Evolutionary conservation across 306 rosid genomes (phyloP).

Genomic region (Fagus crenata): DNA sequence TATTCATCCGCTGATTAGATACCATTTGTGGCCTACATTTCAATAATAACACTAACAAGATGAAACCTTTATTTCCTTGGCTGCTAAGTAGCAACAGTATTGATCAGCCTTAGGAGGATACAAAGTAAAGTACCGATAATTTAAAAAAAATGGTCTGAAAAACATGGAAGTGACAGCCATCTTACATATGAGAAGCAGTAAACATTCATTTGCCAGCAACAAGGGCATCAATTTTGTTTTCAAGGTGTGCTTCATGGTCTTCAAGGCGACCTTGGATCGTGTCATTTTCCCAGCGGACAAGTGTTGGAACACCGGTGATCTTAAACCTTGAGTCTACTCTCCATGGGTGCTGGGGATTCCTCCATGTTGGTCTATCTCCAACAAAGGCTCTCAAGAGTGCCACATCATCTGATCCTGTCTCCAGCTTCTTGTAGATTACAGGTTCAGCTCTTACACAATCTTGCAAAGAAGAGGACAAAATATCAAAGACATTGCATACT

Average conservation of each 20-base stretch:
- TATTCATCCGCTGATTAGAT: neutral
- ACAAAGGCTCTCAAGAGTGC: conserved; percentile 78
- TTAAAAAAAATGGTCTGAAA: neutral
- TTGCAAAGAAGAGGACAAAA: conserved; percentile 19
- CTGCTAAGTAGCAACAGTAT: neutral
- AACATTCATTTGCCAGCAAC: conserved; percentile 47
- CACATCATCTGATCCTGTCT: conserved; percentile 53
- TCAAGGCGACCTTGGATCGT: conserved; percentile 67
- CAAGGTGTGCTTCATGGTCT: conserved; percentile 83
- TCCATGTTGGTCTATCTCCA: conserved; percentile 89
- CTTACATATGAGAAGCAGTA: neutral
- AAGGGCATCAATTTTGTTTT: conserved; percentile 64
- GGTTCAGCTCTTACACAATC: conserved; percentile 97
- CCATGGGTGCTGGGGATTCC: conserved; percentile 79
- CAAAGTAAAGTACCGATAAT: neutral
- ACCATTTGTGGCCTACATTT: neutral
- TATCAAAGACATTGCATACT: neutral
- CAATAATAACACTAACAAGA: neutral
- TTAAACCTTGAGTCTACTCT: conserved; percentile 72
- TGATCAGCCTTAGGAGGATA: neutral
- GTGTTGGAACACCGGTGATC: conserved; percentile 79
- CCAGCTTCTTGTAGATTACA: conserved; percentile 71
- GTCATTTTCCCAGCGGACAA: conserved; percentile 72
- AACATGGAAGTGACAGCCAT: conserved; percentile 1
- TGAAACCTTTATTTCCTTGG: neutral